Conservation (phyloP, 2,329 filamentous ascomycete genomes). For the Metarhizium brunneum region DNA sequence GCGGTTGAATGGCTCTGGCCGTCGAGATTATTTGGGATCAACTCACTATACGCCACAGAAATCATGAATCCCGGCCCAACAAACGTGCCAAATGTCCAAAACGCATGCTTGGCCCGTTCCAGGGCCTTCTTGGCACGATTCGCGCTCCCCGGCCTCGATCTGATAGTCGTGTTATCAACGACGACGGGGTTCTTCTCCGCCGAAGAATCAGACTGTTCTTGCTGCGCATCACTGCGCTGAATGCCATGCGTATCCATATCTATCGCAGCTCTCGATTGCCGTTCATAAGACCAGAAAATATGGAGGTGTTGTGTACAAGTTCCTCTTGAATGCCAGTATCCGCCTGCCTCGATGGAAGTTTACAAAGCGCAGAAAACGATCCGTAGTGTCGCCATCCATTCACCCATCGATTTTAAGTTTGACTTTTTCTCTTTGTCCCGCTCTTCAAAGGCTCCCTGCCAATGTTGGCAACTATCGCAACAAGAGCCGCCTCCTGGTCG, state of each 20-base stretch:
- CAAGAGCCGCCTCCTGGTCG: background rate
- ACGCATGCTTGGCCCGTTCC: conserved; percentile 10
- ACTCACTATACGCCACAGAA: conserved; percentile 47
- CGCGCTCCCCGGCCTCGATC: background rate
- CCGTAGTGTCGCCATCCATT: background rate
- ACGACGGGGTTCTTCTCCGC: background rate
- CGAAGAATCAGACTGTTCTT: background rate
- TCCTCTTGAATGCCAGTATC: background rate
- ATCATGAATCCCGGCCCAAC: conserved; percentile 61
- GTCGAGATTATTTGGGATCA: background rate
- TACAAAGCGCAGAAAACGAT: background rate
- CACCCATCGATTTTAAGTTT: background rate
- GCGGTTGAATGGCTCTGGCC: too few species aligned
- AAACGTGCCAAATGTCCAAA: conserved; percentile 29
- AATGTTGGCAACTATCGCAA: background rate
- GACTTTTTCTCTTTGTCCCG: background rate
- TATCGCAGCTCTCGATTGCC: background rate
- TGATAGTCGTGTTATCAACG: background rate
- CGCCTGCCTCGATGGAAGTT: background rate
- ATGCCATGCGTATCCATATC: background rate
- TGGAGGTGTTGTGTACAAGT: background rate
- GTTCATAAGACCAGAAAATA: background rate
- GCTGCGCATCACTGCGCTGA: background rate
- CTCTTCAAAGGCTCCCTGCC: background rate
- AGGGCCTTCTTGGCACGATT: conserved; percentile 3